Evolutionary conservation across 768 basidiomycete genomes (phyloP).

Genomic region (Lentinula aciculospora): DNA sequence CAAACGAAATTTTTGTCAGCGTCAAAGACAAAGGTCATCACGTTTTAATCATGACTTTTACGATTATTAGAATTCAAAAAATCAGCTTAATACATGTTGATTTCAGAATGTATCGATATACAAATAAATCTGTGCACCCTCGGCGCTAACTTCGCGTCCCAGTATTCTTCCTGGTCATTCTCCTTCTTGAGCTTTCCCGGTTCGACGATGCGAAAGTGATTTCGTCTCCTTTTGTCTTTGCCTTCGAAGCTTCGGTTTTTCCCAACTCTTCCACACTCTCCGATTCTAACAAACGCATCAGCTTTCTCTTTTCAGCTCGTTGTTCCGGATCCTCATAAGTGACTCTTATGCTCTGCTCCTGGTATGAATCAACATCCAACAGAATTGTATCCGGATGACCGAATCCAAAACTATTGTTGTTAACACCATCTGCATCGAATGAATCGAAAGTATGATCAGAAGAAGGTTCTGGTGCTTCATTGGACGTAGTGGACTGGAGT

Average conservation of each 20-base stretch:
- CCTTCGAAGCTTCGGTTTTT: not conserved
- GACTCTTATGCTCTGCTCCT: conserved; percentile 49
- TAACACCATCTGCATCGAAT: not conserved
- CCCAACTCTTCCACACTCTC: conserved; percentile 12
- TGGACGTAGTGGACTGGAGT: not conserved
- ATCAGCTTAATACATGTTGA: not conserved
- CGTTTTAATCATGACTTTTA: not conserved
- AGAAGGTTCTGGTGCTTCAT: not conserved
- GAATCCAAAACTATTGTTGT: conserved; percentile 7
- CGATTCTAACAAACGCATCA: conserved; percentile 46
- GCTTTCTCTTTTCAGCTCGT: conserved; percentile 47
- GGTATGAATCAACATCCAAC: conserved; percentile 16
- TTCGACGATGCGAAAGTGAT: not conserved
- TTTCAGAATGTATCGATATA: not conserved
- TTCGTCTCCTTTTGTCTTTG: not conserved
- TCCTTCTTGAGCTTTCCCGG: not conserved
- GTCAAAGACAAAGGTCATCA: not conserved
- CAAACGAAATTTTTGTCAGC: not conserved
- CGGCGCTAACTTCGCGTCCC: not conserved
- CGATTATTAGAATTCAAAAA: not conserved
- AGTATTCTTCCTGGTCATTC: not conserved
- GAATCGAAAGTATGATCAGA: not conserved
- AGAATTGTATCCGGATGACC: conserved; percentile 17
- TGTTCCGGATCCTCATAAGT: conserved; percentile 67
- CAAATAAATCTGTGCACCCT: not conserved